A percentile compares a stretch with the other conserved stretches of the same genome.
Conservation (phyloP, 306 rosid species). For the Vachellia collinsii region DNA sequence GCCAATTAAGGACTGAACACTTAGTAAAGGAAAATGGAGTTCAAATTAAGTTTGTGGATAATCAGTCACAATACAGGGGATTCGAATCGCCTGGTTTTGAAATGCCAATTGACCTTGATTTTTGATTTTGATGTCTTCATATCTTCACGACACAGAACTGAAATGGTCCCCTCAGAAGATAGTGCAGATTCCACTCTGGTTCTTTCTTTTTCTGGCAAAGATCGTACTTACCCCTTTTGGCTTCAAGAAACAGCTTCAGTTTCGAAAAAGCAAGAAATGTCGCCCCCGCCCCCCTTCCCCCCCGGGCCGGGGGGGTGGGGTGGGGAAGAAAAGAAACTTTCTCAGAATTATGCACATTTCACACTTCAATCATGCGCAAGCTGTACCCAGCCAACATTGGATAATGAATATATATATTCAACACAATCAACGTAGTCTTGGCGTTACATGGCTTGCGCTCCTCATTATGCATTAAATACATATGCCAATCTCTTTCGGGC, state of each 20-base stretch:
- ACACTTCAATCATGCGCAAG: not conserved
- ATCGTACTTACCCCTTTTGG: slow-evolving; percentile 4
- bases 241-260: not conserved
- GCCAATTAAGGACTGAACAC: not conserved
- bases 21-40: not conserved
- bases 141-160: not conserved
- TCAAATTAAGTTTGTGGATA: not conserved
- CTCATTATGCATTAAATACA: not conserved
- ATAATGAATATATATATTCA: not conserved
- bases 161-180: slow-evolving; percentile 17
- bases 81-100: not conserved
- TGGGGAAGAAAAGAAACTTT: too few relatives aligned
- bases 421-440: not conserved
- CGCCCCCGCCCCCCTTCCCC: not conserved
- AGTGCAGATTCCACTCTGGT: not conserved
- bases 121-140: not conserved
- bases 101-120: not conserved
- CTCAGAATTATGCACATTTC: not conserved
- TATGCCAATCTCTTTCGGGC: not conserved
- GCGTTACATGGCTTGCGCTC: not conserved
- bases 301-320: too few relatives aligned
- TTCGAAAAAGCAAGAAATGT: not conserved
- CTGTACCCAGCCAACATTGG: not conserved
- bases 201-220: slow-evolving; percentile 1
- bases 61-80: not conserved